A percentile compares a stretch with the other conserved stretches of the same genome.
Evolutionary conservation across 2,329 filamentous ascomycete species (phyloP).

Genomic region (Moelleriella libera): DNA sequence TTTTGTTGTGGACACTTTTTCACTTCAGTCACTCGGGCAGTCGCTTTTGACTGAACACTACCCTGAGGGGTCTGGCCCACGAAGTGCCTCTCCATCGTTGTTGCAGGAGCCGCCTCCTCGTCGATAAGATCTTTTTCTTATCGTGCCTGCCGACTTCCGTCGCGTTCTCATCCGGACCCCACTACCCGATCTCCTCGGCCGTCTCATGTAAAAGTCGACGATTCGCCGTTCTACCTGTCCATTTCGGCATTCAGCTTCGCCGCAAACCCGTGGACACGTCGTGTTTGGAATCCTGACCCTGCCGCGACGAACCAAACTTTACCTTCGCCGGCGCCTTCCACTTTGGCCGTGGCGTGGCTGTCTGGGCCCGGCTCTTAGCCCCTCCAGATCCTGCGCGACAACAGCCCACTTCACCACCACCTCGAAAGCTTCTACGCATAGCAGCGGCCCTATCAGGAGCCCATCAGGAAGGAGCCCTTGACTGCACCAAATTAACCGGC

Average conservation of each 20-base stretch:
- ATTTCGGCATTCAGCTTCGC: neutral
- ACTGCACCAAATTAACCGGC: too few relatives aligned
- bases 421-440: neutral
- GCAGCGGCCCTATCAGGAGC: neutral
- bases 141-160: neutral
- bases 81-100: neutral
- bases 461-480: neutral
- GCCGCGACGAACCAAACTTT: neutral
- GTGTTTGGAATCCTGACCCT: neutral
- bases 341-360: neutral
- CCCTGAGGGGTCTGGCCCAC: neutral
- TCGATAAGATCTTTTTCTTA: neutral
- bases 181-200: too few relatives aligned
- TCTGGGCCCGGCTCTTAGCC: neutral
- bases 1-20: too few relatives aligned
- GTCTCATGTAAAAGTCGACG: too few relatives aligned
- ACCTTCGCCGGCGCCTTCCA: neutral
- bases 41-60: neutral
- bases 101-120: neutral
- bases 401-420: neutral
- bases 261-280: neutral
- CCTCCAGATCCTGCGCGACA: conserved; percentile 2
- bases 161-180: neutral
- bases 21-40: too few relatives aligned
- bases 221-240: too few relatives aligned